These are phyloP conservation scores for Penicillium bovifimosum DNA, from an alignment of 495 filamentous ascomycete genomes.

Conservation along the genomic window DNA sequence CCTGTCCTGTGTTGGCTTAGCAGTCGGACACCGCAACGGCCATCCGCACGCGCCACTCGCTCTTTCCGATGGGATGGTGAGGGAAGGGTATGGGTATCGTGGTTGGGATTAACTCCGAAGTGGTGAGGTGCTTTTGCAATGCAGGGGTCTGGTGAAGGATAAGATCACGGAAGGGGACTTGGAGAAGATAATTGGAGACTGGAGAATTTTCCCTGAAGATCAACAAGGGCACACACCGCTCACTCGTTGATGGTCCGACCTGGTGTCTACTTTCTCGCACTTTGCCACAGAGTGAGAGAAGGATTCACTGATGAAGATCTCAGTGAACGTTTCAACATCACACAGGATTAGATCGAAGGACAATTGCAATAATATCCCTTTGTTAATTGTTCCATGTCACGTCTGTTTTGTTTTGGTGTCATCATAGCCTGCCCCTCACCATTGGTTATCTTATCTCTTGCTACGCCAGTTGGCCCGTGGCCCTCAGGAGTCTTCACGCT, in stretches of 20 bases:
- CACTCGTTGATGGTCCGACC: constrained; percentile 26
- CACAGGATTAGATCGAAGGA: neutral
- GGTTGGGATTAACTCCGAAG: neutral
- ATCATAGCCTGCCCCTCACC: constrained; percentile 5
- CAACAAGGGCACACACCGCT: constrained; percentile 8
- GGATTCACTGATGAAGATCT: neutral
- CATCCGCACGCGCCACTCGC: constrained; percentile 14
- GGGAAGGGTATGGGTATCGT: neutral
- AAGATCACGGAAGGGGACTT: constrained; percentile 2
- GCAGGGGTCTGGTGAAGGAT: neutral
- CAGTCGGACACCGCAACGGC: constrained; percentile 29
- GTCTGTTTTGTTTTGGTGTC: neutral
- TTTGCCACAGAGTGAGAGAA: too few species aligned
- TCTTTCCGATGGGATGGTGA: constrained; percentile 4
- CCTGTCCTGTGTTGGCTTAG: constrained; percentile 16
- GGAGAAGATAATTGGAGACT: constrained; percentile 17
- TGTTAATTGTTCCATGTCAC: neutral
- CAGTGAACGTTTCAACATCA: neutral
- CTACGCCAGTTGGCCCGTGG: neutral
- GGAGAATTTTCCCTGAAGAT: constrained; percentile 20
- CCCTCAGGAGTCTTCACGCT: neutral
- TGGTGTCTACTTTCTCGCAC: constrained; percentile 26
- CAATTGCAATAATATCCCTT: neutral
- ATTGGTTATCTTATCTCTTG: constrained; percentile 6
- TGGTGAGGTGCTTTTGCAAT: neutral